These are phyloP conservation scores for Ophiosphaerella narmari DNA, from an alignment of 2,329 filamentous ascomycete genomes.

Conservation along the genomic window DNA sequence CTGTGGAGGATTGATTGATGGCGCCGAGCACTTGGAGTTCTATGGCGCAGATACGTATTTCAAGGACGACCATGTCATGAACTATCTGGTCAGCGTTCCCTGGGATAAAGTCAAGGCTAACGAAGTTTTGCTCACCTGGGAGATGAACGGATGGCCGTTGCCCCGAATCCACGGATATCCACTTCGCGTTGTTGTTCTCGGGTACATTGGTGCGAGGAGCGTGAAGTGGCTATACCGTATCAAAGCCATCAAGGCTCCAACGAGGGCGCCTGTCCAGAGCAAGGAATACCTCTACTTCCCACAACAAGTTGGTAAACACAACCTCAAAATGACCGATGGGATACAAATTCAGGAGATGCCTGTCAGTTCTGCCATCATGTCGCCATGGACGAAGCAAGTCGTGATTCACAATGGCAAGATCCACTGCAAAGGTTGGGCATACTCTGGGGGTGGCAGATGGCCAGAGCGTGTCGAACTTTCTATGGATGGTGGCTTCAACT, in stretches of 20 bases:
- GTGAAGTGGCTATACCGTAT: slow-evolving; percentile 68
- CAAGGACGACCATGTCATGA: slow-evolving; percentile 67
- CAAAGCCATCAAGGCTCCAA: slow-evolving; percentile 63
- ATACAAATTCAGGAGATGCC: slow-evolving; percentile 76
- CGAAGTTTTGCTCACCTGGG: slow-evolving; percentile 71
- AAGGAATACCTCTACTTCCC: slow-evolving; percentile 72
- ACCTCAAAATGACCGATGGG: slow-evolving; percentile 61
- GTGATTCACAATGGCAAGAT: slow-evolving; percentile 67
- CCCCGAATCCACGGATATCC: slow-evolving; percentile 70
- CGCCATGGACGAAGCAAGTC: slow-evolving; percentile 63
- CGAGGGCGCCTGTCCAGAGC: slow-evolving; percentile 64
- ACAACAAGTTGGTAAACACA: slow-evolving; percentile 71
- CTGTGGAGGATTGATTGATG: slow-evolving; percentile 64
- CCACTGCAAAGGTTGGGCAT: slow-evolving; percentile 55
- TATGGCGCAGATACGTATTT: slow-evolving; percentile 75
- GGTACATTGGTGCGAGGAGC: slow-evolving; percentile 68
- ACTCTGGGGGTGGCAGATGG: slow-evolving; percentile 50
- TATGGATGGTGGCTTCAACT: slow-evolving; percentile 65
- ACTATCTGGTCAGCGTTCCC: slow-evolving; percentile 70
- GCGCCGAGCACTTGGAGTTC: slow-evolving; percentile 68
- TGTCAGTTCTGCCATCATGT: slow-evolving; percentile 69
- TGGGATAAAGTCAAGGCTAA: slow-evolving; percentile 69
- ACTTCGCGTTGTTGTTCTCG: slow-evolving; percentile 64
- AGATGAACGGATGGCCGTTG: slow-evolving; percentile 70
- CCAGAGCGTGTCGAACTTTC: slow-evolving; percentile 67